Percentiles rank a stretch among this genome's conserved stretches.
Conservation (phyloP, 345 rosid species). For the Populus nigra region DNA sequence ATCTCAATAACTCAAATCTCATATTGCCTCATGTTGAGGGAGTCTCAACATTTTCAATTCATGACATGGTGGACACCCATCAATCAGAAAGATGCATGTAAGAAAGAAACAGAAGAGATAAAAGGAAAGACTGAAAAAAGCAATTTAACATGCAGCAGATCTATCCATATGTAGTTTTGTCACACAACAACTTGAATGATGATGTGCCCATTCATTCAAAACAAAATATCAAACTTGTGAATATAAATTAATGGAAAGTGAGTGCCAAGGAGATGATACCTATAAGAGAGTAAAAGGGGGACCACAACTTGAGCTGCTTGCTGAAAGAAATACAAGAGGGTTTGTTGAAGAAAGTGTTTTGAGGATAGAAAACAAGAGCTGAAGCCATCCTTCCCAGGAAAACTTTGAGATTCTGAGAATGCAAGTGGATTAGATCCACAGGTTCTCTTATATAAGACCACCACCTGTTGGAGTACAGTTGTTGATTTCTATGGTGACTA, state of each 20-base stretch:
- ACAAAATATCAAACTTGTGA: background rate
- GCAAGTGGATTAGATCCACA: slow-evolving; percentile 22
- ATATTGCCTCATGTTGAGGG: background rate
- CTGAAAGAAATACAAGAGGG: slow-evolving; percentile 22
- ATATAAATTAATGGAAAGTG: background rate
- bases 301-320: slow-evolving; percentile 28
- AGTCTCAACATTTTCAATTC: background rate
- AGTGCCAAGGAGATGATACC: slow-evolving; percentile 29
- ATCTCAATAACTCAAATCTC: background rate
- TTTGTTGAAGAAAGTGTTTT: slow-evolving; percentile 1
- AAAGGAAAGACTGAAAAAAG: background rate
- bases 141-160: background rate
- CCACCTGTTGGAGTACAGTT: background rate
- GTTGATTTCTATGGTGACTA: background rate
- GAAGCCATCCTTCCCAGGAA: slow-evolving; percentile 33
- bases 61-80: background rate
- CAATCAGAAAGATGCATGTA: background rate
- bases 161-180: background rate
- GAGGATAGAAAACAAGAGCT: slow-evolving; percentile 28
- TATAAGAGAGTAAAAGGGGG: slow-evolving; percentile 20
- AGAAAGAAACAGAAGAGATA: background rate
- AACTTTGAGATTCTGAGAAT: slow-evolving; percentile 16
- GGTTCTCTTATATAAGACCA: background rate
- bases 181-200: background rate
- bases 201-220: background rate